Evolutionary conservation across 352 stramenopile genomes (phyloP), one percentile per base, ranked within the genome.

Genomic region (Phytophthora fragariaefolia): DNA sequence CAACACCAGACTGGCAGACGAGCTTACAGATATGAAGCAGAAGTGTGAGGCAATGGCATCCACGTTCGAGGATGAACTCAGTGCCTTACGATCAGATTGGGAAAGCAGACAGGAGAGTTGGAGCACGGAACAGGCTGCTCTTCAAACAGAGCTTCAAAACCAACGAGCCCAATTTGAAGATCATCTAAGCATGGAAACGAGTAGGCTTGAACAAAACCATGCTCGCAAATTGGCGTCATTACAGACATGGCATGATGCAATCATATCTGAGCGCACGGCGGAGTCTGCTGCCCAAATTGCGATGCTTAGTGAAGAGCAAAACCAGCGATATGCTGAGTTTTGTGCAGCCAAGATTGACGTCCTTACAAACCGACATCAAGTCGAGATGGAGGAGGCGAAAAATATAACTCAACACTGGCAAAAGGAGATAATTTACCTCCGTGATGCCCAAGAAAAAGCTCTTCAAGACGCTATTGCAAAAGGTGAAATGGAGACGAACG

Each of bases 381-480:
- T 4, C 0, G 54, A 74, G 12, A 23, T 84, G 30, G 73, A 87
- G n/a, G 55, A 78, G 18, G 69, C 73, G 22, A 64, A 73, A 3
- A 24, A 52, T 6, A 22, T 83, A 15, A 65, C 49, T n/a, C 23
- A 72, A 22, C 77, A 45, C 4, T 87, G 77, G 70, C 71, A 81
- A 26, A 38, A 54, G 10, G 69, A 89, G 59, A 32, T 89, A 3
- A 53, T 74, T 1, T n/a, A 22, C 12, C 54, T 76, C 1, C 68
- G 64, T 47, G 51, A 70, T 17, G 27, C 42, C 4, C 72, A 87
- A 6, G 66, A 83, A 9, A 69, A 72, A 26, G 40, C 67, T 7
- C 64, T 90, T 8, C 62, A 80, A 58, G 66, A 69, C 2, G 61
- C 72, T 0, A 43, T 87, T 13, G 63, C 64, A 3, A 58, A 73